phyloP scores from a whole-genome alignment of 2,329 filamentous ascomycete species.

The Chaetomium olivaceum region DNA sequence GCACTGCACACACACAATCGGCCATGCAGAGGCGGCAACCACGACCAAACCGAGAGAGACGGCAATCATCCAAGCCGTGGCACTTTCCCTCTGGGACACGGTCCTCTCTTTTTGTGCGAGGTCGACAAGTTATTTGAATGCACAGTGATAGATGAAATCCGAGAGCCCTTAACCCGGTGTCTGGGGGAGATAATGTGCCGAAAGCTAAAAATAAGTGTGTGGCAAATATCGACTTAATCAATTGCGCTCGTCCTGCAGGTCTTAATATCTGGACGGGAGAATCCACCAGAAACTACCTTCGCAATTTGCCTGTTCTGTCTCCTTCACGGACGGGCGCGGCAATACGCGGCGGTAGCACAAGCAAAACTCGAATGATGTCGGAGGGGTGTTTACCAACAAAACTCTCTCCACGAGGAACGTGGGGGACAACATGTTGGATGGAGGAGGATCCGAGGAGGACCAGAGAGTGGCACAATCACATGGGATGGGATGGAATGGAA shows the following conservation, averaged over 20 bases:
- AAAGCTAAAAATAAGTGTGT: conserved; percentile 24
- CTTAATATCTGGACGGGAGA: conserved; percentile 18
- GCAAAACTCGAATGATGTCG: conserved; percentile 16
- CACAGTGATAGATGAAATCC: conserved; percentile 5
- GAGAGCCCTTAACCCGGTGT: conserved; percentile 18
- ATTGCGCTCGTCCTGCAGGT: background rate
- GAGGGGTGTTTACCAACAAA: background rate
- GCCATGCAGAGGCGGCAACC: background rate
- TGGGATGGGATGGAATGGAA: background rate
- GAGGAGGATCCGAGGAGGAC: background rate
- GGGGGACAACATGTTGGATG: background rate
- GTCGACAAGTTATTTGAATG: background rate
- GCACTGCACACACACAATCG: no score
- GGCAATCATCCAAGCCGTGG: background rate
- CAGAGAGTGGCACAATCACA: background rate
- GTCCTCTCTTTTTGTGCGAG: background rate
- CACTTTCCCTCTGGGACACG: background rate
- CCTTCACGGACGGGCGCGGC: background rate
- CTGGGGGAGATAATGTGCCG: background rate
- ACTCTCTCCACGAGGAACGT: conserved; percentile 4
- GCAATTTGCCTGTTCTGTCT: conserved; percentile 21
- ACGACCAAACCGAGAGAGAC: background rate
- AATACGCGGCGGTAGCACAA: conserved; percentile 12
- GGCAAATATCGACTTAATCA: conserved; percentile 20
- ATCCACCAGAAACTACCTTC: conserved; percentile 11